These are phyloP conservation scores for Daedaleopsis sinensis DNA, from an alignment of 768 basidiomycete genomes.

Conservation along the genomic window DNA sequence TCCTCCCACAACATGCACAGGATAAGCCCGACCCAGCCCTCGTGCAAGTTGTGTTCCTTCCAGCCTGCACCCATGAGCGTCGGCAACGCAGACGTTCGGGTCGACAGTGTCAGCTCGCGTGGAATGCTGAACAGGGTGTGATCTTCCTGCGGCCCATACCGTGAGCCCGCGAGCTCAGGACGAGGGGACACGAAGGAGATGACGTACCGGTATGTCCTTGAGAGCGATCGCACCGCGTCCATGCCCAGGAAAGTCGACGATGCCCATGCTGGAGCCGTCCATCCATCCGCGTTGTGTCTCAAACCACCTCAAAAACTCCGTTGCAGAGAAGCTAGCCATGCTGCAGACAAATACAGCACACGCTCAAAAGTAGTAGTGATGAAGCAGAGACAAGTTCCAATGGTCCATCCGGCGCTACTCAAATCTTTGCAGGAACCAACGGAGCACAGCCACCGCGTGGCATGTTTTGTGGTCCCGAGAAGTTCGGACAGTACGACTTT, in stretches of 20 bases:
- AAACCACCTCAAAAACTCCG: constrained; percentile 62
- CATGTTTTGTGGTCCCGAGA: neutral
- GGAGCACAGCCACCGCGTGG: neutral
- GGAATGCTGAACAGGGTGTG: constrained; percentile 84
- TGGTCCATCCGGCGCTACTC: neutral
- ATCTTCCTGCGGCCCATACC: constrained; percentile 53
- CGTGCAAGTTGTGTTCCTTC: constrained; percentile 58
- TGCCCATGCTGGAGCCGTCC: constrained; percentile 48
- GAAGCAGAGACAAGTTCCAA: neutral
- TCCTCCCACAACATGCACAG: constrained; percentile 97
- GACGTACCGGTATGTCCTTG: constrained; percentile 55
- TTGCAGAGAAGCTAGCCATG: neutral
- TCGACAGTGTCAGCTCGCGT: constrained; percentile 73
- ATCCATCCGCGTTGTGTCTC: constrained; percentile 49
- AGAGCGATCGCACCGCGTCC: constrained; percentile 80
- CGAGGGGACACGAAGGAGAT: neutral
- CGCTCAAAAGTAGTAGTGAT: neutral
- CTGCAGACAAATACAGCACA: neutral
- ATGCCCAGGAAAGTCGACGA: constrained; percentile 51
- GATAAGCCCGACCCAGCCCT: constrained; percentile 88
- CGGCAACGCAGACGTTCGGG: constrained; percentile 72
- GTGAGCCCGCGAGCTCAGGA: neutral
- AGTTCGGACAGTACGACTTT: neutral
- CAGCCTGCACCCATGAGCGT: constrained; percentile 64
- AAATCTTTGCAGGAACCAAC: neutral